Evolutionary conservation across 2,329 filamentous ascomycete species (phyloP).

Genomic region (Cladosporium sp.): DNA sequence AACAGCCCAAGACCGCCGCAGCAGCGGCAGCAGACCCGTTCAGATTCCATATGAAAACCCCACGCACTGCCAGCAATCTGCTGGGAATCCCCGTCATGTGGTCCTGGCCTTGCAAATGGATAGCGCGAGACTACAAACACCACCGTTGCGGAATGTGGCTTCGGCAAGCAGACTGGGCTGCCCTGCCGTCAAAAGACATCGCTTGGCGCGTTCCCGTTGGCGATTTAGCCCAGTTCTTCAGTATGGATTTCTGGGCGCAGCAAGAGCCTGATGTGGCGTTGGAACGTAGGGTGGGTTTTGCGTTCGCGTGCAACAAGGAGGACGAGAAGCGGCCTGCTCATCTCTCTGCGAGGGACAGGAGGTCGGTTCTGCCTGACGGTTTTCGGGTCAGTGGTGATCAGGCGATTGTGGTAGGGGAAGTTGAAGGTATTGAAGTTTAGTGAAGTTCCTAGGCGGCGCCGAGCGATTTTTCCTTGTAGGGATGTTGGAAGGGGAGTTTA

Average conservation of each 20-base stretch:
- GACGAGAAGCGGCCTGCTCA: neutral
- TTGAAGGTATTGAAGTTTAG: no score
- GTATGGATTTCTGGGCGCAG: neutral
- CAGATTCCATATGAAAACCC: neutral
- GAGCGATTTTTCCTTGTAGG: no score
- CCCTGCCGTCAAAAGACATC: neutral
- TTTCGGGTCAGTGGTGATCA: no score
- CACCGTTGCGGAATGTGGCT: neutral
- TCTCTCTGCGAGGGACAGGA: neutral
- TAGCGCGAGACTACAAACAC: neutral
- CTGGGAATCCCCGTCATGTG: conserved; percentile 1
- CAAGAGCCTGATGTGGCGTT: neutral
- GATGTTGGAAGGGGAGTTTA: no score
- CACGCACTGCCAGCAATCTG: neutral
- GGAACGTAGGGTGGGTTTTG: neutral
- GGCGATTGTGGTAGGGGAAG: no score
- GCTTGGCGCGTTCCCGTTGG: conserved; percentile 4
- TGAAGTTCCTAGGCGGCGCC: no score
- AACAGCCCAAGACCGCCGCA: neutral
- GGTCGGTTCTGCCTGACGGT: neutral
- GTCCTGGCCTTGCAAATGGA: neutral
- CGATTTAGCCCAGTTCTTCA: neutral
- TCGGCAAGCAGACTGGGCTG: neutral
- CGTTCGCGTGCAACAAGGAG: neutral
- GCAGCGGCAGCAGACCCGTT: neutral